Base-by-base conservation (phyloP, 805 yeast genomes). In the Blastobotrys muscicola region DNA sequence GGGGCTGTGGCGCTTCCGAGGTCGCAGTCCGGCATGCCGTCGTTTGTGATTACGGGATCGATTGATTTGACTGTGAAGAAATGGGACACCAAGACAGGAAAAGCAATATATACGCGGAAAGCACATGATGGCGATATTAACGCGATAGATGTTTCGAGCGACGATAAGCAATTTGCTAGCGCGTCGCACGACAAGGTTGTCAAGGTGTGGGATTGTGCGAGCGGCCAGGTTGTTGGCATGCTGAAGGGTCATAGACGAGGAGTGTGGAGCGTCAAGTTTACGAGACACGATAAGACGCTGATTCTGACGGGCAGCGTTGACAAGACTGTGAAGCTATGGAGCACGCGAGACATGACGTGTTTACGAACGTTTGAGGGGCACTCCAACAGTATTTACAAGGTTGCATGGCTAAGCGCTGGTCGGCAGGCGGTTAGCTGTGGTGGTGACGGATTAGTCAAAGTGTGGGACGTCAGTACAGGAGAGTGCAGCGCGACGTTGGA, bases 51-150 rank as follows among this genome's bases (percentile, higher is more conserved):
- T n/a, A 83, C 94, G 2, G 95, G 89, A 0, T 80, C 94, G 0
- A 78, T 76, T 50, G 97, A 87, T 60, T 69, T 85, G 53, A 87
- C 96, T 0, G 72, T 87, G 32, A 87, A 87, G 59, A 81, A 80
- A 60, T 87, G 96, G 96, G 70, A 70, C 37, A 74, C 87, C 26
- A 41, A 52, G 32, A 44, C 45, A 1, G 50, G 47, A 2, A 72
- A 53, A 2, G 83, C 96, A 2, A 86, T 80, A 43, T 92, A 82
- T 62, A 92, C 98, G 0, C 78, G 96, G 69, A 78, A 89, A 57
- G 97, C 97, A 1, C 99, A 92, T 61, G 97, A 92, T 44, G 92
- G 90, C 61, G 96, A 92, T 62, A 92, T 92, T 47, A 94, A 92
- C 56, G 75, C 90, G 2, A 66, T 92, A 42, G 96, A 87, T 50